Evolutionary conservation across 1,284 basidiomycete genomes (phyloP), one percentile per base, ranked within the genome.

Genomic region (Tylopilus sp.): DNA sequence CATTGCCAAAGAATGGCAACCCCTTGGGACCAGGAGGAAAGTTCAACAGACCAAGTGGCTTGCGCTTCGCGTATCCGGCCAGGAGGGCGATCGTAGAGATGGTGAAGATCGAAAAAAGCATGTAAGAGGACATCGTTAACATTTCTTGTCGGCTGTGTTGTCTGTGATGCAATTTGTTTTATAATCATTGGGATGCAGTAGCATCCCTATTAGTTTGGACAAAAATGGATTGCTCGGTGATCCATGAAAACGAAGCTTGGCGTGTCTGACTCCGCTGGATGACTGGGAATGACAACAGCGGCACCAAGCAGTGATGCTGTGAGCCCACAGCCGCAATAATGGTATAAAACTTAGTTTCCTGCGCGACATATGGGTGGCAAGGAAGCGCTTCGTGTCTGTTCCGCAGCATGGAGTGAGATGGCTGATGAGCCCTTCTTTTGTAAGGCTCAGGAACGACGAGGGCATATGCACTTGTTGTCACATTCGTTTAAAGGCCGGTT

Each of bases 21-120:
- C 67, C 60, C 41, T 49, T 57, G 3, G 66, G 66, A 1, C 66
- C 66, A 7, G 66, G 68, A 38, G 69, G 66, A 6, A 51, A 14
- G 11, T 47, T 53, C 15, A 39, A 31, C n/a, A 29, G 31, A 37
- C 41, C 37, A 33, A 12, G 18, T 24, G 42, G 26, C 41, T 46
- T 62, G 33, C 41, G 52, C 36, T 35, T 61, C 48, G 38, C 52
- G 49, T 52, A 50, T 28, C 36, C 2, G n/a, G 38, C 35, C 34
- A 54, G 33, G 10, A 64, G 24, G 33, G 21, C 44, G 42, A 60
- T 21, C 17, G 28, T 46, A 10, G 44, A 52, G 34, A 53, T n/a
- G 17, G 49, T 30, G 39, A 52, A 26, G 24, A 57, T 12, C 2
- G 43, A 49, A 33, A 55, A 31, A 26, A 59, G 28, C 4, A 48